Conservation (phyloP, 768 basidiomycete genomes). For the Holtermanniella nyarrowii region DNA sequence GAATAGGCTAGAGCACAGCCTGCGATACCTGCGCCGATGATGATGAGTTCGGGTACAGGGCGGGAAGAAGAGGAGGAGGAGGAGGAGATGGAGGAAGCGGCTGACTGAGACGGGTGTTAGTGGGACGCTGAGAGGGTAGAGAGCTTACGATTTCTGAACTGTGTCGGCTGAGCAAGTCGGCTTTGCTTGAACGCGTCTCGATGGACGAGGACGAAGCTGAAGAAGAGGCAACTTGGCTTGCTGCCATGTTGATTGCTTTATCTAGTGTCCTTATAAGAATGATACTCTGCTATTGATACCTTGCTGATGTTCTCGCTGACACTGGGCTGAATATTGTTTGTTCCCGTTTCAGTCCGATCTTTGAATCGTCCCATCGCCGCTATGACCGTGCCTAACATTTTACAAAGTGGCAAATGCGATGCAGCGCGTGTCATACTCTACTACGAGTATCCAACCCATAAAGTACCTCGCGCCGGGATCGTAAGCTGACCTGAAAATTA, state of each 20-base stretch:
- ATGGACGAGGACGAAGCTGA: background rate
- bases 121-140: too few species aligned
- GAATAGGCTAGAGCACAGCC: slow-evolving; percentile 79
- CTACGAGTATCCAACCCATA: too few species aligned
- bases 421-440: too few species aligned
- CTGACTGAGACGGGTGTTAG: background rate
- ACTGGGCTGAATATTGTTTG: too few species aligned
- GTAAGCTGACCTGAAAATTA: too few species aligned
- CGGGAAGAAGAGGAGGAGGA: slow-evolving; percentile 13
- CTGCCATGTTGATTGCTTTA: background rate
- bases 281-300: too few species aligned
- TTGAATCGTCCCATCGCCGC: background rate
- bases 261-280: too few species aligned
- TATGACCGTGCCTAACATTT: too few species aligned
- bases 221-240: background rate
- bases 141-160: background rate
- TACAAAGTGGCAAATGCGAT: too few species aligned
- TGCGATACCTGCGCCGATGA: slow-evolving; percentile 87
- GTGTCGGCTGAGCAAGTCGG: background rate
- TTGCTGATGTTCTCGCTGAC: too few species aligned
- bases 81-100: background rate
- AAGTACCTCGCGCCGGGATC: too few species aligned
- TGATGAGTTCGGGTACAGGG: slow-evolving; percentile 46
- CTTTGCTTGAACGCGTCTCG: background rate
- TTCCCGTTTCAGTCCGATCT: background rate